Base-by-base conservation (phyloP, 306 rosid species). In the Carpinus fangiana region DNA sequence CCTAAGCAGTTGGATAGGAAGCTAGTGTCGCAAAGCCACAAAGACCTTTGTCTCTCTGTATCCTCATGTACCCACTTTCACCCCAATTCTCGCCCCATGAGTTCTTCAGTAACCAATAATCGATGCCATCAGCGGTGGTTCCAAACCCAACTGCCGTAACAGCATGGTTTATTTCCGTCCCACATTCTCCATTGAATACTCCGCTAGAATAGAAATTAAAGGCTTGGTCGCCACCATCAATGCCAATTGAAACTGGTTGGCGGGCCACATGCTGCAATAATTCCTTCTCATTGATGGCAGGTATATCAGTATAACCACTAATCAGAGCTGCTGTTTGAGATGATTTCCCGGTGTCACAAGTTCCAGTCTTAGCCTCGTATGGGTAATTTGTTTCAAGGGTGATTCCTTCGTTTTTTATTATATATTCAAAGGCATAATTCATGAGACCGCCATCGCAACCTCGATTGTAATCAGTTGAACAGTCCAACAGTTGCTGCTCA, bases 401-500 rank as follows among this genome's bases (percentile, higher is more conserved):
- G 7, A 86, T 34, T 12, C 52, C 52, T 11, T 12, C 2, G 52
- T 48, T 48, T 48, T 48, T 6, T 41, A 6, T 3, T 23, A 82
- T 72, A 69, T 67, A 84, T 4, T 52, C 14, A 48, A 45, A 87
- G 9, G 82, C 76, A 0, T 0, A 0, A 0, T 75, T 65, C 18
- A 56, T 3, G 9, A 0, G 0, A 3, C 66, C 36, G n/a, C 72
- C 82, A 0, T 2, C 0, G 70, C 88, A 77, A 0, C 88, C 84
- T 0, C 5, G 0, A 46, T 21, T 74, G 0, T 36, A n/a, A 0
- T 17, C 18, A 6, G 18, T 28, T 31, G 12, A 34, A 46, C 89
- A 83, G 13, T 88, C 86, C 23, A 81, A n/a, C 1, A 85, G 74
- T 38, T 87, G 80, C 52, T 84, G 85, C 68, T 77, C 84, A 2